Percentiles rank a stretch among this genome's conserved stretches.
These are phyloP conservation scores for Helenozyma rhizophorensis DNA, from an alignment of 805 yeast genomes.

Conservation along the genomic window DNA sequence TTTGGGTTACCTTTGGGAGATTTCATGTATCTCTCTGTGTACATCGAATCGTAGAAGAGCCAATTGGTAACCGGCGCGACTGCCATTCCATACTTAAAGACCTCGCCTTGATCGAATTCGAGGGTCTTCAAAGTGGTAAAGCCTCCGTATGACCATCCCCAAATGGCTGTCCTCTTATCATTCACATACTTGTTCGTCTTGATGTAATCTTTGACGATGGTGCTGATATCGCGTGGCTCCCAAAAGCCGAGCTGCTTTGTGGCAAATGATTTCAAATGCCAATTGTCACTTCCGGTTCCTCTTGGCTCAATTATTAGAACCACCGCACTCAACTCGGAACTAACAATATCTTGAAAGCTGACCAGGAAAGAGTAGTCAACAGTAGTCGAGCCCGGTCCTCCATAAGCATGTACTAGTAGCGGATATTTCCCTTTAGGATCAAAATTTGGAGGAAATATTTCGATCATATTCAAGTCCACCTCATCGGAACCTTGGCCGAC, in stretches of 20 bases:
- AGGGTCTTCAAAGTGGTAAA: slow-evolving; percentile 69
- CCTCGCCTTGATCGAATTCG: slow-evolving; percentile 58
- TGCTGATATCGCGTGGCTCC: slow-evolving; percentile 69
- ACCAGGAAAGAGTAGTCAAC: slow-evolving; percentile 43
- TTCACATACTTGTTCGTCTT: slow-evolving; percentile 45
- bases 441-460: slow-evolving; percentile 58
- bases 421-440: slow-evolving; percentile 50
- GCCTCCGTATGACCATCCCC: slow-evolving; percentile 93
- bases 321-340: slow-evolving; percentile 54
- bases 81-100: slow-evolving; percentile 71
- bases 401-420: slow-evolving; percentile 63
- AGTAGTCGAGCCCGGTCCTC: slow-evolving; percentile 77
- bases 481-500: slow-evolving; percentile 30
- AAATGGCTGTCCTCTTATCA: slow-evolving; percentile 53
- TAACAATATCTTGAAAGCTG: slow-evolving; percentile 56
- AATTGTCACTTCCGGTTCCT: slow-evolving; percentile 78
- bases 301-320: slow-evolving; percentile 72
- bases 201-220: slow-evolving; percentile 49
- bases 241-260: slow-evolving; percentile 58
- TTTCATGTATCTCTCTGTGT: slow-evolving; percentile 75
- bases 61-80: slow-evolving; percentile 86
- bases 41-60: slow-evolving; percentile 70
- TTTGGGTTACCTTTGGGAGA: slow-evolving; percentile 44
- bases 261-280: slow-evolving; percentile 60
- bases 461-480: slow-evolving; percentile 48